A percentile compares a stretch with the other conserved stretches of the same genome.
These are phyloP conservation scores for Globisporangium recalcitrans DNA, from an alignment of 352 stramenopile genomes.

Conservation along the genomic window DNA sequence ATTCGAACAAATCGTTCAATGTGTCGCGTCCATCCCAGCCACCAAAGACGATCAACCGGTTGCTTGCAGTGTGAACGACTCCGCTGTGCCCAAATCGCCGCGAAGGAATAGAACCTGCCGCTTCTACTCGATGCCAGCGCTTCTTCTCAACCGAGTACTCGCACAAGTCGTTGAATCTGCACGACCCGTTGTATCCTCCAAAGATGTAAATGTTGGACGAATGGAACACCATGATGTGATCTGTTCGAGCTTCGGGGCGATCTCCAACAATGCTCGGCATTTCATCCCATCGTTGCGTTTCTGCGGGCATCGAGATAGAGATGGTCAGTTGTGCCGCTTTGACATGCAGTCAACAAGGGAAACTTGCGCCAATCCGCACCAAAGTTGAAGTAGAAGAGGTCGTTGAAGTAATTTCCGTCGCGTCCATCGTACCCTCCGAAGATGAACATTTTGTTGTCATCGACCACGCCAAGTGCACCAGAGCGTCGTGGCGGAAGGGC, in stretches of 20 bases:
- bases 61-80: slow-evolving; percentile 61
- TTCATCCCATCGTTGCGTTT: slow-evolving; percentile 66
- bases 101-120: slow-evolving; percentile 42
- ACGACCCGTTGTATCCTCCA: slow-evolving; percentile 83
- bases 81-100: slow-evolving; percentile 80
- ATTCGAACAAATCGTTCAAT: slow-evolving; percentile 80
- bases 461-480: slow-evolving; percentile 71
- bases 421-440: slow-evolving; percentile 88
- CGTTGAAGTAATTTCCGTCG: slow-evolving; percentile 88
- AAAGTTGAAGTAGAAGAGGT: slow-evolving; percentile 87
- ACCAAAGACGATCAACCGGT: slow-evolving; percentile 80
- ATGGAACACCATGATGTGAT: slow-evolving; percentile 87
- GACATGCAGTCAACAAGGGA: not conserved
- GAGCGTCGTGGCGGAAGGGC: slow-evolving; percentile 63
- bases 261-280: slow-evolving; percentile 62
- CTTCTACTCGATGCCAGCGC: slow-evolving; percentile 47
- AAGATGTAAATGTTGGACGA: slow-evolving; percentile 81
- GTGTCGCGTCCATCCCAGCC: slow-evolving; percentile 86
- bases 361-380: slow-evolving; percentile 21
- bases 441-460: slow-evolving; percentile 84
- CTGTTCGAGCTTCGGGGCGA: slow-evolving; percentile 69
- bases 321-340: not conserved
- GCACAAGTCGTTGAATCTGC: slow-evolving; percentile 80
- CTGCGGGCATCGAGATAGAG: not conserved
- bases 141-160: slow-evolving; percentile 60